Base-by-base conservation (phyloP, 352 stramenopile genomes). In the Synura sp. region DNA sequence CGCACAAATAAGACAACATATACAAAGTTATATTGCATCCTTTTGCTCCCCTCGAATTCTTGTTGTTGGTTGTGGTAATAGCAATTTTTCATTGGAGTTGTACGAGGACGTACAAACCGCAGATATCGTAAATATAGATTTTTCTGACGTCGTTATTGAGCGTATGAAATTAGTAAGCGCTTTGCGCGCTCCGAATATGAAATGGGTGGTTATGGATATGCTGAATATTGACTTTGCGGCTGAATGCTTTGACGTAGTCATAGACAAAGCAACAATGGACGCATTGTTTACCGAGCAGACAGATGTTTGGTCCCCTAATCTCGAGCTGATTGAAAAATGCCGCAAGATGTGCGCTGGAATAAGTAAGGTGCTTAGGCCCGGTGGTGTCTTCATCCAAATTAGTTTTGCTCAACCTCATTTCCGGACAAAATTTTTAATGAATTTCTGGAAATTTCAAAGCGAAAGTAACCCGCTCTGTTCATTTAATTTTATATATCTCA, bases 231-330 rank as follows among this genome's bases (percentile, higher is more conserved):
- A 80, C 0, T 92, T 91, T 80, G 33, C 27, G 0, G 41, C 78
- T 17, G 63, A 75, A 9, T 82, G 25, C 22, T 93, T 93, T 69
- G 88, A 93, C 77, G 82, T 91, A 17, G 87, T 93, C 25, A 87
- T 93, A 33, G 88, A 93, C 80, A 93, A 93, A 81, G 88, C 88
- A 27, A 87, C 87, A 15, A 93, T 93, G 88, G 88, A 93, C 77
- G 88, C 88, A 27, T 83, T 93, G 29, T 88, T 92, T 80, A 83
- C 85, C 34, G 86, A 90, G 60, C 87, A 91, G 80, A 87, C 84
- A 42, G 87, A 91, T 80, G 86, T 88, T 7, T 92, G 88, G 88
- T 87, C 86, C 19, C 88, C 88, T 0, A 84, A 84, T 0, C 76
- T 86, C 25, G 53, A 80, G n/a, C 79, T 89, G 32, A 86, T 90